Percentiles rank a stretch among this genome's conserved stretches.
Evolutionary conservation across 169 alveolate genomes (phyloP).

Genomic region (Eimeria acervulina): DNA sequence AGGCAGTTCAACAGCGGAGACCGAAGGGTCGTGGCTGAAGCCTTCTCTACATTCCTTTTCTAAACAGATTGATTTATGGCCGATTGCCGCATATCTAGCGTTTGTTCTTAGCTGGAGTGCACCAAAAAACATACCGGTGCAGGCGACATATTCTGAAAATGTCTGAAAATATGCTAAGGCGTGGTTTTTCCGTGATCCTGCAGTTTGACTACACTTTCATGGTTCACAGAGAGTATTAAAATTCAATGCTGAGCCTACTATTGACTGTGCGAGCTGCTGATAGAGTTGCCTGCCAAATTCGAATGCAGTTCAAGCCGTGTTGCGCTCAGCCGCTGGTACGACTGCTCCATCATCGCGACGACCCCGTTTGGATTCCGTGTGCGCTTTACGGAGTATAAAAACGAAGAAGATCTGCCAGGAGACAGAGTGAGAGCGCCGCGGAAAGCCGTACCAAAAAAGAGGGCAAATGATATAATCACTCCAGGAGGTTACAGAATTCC

Average conservation of each 20-base stretch:
- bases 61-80: not conserved
- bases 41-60: not conserved
- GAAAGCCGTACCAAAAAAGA: constrained; percentile 51
- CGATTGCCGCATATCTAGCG: not conserved
- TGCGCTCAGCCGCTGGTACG: constrained; percentile 83
- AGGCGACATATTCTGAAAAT: not conserved
- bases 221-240: not conserved
- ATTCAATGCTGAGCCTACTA: not conserved
- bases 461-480: constrained; percentile 81
- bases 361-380: constrained; percentile 82
- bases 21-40: not conserved
- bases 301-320: not conserved
- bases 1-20: not conserved
- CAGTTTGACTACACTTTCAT: not conserved
- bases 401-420: constrained; percentile 81
- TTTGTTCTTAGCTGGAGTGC: not conserved
- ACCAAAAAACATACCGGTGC: not conserved
- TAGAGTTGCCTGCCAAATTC: not conserved
- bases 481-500: constrained; percentile 86
- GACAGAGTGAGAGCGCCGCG: constrained; percentile 80
- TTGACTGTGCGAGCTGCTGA: not conserved
- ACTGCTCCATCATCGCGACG: constrained; percentile 81
- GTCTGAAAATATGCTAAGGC: not conserved
- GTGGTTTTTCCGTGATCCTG: not conserved
- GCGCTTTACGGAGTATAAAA: constrained; percentile 82